Base-by-base conservation (phyloP, 2,329 filamentous ascomycete species). In the Akanthomyces uredinophilus region DNA sequence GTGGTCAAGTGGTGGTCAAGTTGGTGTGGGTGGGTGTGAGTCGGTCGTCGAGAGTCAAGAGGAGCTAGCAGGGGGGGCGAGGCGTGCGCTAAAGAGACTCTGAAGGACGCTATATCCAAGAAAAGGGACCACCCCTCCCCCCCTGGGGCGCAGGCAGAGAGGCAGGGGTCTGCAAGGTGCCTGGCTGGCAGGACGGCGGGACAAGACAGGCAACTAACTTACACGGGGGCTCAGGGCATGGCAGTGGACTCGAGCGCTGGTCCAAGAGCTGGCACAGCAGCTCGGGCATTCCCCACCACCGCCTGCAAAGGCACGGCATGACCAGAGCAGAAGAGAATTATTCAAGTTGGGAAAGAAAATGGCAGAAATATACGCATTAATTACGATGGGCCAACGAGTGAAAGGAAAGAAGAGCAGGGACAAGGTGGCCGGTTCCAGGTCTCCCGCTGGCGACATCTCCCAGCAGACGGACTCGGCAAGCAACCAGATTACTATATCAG, bases 21-120 rank as follows among this genome's bases (percentile, higher is more conserved):
- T 49, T 20, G 46, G 32, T 35, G 32, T 35, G 32, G 32, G 46
- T 29, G 46, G 46, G 37, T 50, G 46, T 50, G 46, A 29, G 22
- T 16, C 32, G 32, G 32, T 46, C 16, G 2, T 29, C 27, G 6
- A 29, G 27, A 29, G 27, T 29, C 27, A 29, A 2, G 32, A 22
- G 50, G 29, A 18, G n/a, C 50, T 24, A 39, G 32, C 27, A 8
- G 32, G 27, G 50, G 50, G 50, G 32, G 50, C 39, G 50, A 39
- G 37, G 50, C 50, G 50, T 53, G 50, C 50, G 49, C 49, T 51
- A 51, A 51, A 39, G 50, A 37, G 8, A 24, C 4, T 18, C 27
- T 51, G 49, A 53, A 53, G 50, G 50, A 53, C 50, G 50, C 50
- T 53, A 53, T 16, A 37, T n/a, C n/a, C n/a, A n/a, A n/a, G n/a